phyloP scores from a whole-genome alignment of 1,284 basidiomycete genomes.

The Trichosporon coremiiforme region DNA sequence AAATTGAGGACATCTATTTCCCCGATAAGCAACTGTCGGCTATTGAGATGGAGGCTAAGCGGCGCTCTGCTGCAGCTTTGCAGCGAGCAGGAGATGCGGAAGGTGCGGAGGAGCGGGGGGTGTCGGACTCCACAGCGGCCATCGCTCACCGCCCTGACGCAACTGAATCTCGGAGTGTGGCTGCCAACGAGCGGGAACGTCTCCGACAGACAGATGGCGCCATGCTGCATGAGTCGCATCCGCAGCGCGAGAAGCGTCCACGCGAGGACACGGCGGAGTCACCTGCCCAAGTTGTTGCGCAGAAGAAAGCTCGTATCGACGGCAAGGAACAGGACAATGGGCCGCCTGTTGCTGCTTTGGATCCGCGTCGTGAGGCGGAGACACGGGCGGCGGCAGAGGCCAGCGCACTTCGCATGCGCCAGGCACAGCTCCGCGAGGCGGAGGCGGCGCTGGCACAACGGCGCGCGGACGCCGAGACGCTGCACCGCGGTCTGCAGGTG shows the following conservation, averaged over 20 bases:
- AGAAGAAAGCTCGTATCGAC: constrained; percentile 1
- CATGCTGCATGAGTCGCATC: neutral
- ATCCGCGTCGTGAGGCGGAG: neutral
- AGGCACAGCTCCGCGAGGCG: constrained; percentile 1
- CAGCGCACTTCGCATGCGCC: constrained; percentile 1
- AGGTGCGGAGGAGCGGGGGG: neutral
- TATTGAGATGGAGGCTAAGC: constrained; percentile 5
- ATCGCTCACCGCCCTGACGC: neutral
- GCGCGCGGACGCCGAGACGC: neutral
- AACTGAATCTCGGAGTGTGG: neutral
- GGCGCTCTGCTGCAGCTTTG: neutral
- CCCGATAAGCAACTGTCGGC: constrained; percentile 6
- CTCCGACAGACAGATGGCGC: neutral
- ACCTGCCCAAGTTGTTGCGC: neutral
- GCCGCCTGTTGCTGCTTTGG: neutral
- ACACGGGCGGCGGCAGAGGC: neutral
- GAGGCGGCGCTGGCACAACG: neutral
- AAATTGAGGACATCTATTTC: neutral
- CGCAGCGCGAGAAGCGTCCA: neutral
- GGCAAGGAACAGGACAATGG: neutral
- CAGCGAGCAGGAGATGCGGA: neutral
- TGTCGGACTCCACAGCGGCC: neutral
- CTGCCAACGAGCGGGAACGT: neutral
- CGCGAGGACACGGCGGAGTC: neutral
- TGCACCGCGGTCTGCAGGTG: neutral